Evolutionary conservation across 2,329 filamentous ascomycete species (phyloP).

Genomic region (Pseudovirgaria hyperparasitica): DNA sequence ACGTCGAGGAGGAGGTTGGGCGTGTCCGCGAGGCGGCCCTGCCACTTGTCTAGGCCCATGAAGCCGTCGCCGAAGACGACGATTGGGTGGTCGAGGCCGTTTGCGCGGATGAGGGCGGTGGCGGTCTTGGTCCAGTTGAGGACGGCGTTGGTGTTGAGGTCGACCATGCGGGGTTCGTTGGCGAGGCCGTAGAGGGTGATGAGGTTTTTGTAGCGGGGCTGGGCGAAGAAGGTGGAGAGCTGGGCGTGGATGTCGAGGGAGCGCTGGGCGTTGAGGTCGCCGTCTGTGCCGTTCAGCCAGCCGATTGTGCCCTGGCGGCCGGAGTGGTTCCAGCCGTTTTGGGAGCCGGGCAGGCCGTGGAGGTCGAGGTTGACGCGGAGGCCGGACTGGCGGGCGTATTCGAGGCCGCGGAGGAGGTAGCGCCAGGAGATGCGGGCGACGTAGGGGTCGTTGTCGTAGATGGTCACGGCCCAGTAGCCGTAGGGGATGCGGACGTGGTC

Average conservation of each 20-base stretch:
- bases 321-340: conserved; percentile 97
- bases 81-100: conserved; percentile 58
- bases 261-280: conserved; percentile 62
- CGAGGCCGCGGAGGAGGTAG: conserved; percentile 83
- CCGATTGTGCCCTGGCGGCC: conserved; percentile 67
- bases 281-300: conserved; percentile 88
- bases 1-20: conserved; percentile 79
- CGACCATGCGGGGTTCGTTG: conserved; percentile 81
- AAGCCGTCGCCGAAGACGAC: conserved; percentile 93
- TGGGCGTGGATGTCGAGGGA: conserved; percentile 79
- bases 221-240: conserved; percentile 83
- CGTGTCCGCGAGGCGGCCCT: conserved; percentile 62
- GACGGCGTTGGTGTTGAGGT: conserved; percentile 52
- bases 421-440: conserved; percentile 80
- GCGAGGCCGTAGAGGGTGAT: conserved; percentile 85
- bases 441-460: conserved; percentile 79
- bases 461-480: conserved; percentile 86
- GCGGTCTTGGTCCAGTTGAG: conserved; percentile 68
- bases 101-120: conserved; percentile 58
- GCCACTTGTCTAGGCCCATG: conserved; percentile 81
- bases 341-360: conserved; percentile 81
- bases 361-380: conserved; percentile 86
- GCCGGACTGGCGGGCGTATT: conserved; percentile 87
- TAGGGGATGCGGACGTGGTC: conserved; percentile 96
- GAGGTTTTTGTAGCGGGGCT: conserved; percentile 83